Evolutionary conservation across 306 rosid species (phyloP), one percentile per base, ranked within the genome.

Genomic region (Sindora glabra): DNA sequence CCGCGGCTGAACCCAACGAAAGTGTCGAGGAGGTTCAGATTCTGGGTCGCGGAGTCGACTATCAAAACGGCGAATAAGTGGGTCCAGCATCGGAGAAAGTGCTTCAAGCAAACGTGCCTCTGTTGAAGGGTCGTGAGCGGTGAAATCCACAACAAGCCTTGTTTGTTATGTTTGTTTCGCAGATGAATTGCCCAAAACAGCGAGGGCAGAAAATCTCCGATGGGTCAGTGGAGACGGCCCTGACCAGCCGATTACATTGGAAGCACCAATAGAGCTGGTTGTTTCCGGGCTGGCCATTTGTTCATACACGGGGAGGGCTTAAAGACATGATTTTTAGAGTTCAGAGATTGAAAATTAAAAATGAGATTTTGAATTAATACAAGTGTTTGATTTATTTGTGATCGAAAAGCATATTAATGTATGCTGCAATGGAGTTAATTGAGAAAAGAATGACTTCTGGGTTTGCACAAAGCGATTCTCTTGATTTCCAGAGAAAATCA

Each of bases 41-140:
- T 71, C 67, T 0, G 29, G 65, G 42, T 69, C 59, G 4, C 21
- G 14, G 5, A 47, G 23, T n/a, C 37, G 45, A 6, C 1, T 21
- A 24, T 56, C 21, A 47, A 68, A 70, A 7, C 57, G 73, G 1
- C 84, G 62, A 17, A 73, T 40, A 23, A 85, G 83, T 5, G 83
- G 89, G 41, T 82, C 82, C 10, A 89, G 76, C 82, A 89, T 61
- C 50, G 86, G 85, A 6, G 87, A 66, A 19, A 89, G 90, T 8
- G 97, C 95, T 69, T 89, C 94, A 6, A 89, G 86, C 46, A 94
- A 69, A 56, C 89, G 95, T 5, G 82, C 73, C 51, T 78, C 83
- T 0, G 95, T 89, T 26, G 89, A 83, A 38, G 86, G 76, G 17
- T 84, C 75, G 26, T 63, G 57, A 29, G 71, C 51, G 6, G 81